These are phyloP conservation scores for Schizochytrium sp. DNA, from an alignment of 108 stramenopile genomes.

Conservation along the genomic window DNA sequence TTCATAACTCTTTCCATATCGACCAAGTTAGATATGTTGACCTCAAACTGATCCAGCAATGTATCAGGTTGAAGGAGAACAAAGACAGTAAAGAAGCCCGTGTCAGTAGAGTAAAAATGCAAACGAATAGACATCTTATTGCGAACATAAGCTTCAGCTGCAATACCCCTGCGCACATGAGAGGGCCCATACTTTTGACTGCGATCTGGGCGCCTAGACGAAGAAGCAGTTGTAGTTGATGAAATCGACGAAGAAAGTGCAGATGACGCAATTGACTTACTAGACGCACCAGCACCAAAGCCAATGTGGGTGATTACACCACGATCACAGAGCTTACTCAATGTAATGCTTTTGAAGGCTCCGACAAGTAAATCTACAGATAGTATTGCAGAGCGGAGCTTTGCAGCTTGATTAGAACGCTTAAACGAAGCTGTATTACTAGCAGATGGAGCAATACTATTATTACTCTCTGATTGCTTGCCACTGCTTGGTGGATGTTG, in stretches of 20 bases:
- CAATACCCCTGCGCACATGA: background rate
- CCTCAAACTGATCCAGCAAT: slow-evolving; percentile 2
- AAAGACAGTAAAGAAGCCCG: slow-evolving; percentile 12
- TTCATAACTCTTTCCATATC: background rate
- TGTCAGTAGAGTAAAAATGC: background rate
- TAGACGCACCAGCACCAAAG: background rate
- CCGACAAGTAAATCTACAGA: background rate
- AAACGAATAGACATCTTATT: background rate
- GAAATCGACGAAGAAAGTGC: background rate
- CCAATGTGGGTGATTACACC: background rate
- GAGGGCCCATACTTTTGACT: background rate
- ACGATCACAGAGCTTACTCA: background rate
- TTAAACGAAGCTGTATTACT: background rate
- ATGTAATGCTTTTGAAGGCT: background rate
- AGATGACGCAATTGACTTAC: background rate
- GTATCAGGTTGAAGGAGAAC: background rate
- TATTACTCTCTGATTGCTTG: background rate
- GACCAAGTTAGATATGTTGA: background rate
- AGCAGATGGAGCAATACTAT: background rate
- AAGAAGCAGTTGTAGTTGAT: background rate
- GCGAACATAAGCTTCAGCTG: background rate
- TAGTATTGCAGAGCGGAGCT: background rate
- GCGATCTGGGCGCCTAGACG: background rate
- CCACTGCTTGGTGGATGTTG: background rate
- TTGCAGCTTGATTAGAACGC: background rate